phyloP scores from a whole-genome alignment of 2,329 filamentous ascomycete genomes.

The Cladorrhinum sp. region DNA sequence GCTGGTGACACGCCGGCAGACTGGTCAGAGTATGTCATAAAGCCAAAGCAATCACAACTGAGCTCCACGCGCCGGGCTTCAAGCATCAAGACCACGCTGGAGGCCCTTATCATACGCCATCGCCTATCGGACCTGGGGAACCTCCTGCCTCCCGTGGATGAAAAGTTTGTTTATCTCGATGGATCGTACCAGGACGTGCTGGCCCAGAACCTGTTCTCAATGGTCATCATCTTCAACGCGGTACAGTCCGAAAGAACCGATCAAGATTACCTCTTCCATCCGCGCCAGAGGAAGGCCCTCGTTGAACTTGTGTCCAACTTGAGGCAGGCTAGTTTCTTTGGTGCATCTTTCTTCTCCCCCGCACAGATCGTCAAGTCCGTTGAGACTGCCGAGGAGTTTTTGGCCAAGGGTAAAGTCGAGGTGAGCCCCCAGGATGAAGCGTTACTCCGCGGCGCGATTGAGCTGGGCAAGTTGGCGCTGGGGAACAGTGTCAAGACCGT shows the following conservation, averaged over 20 bases:
- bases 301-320: constrained; percentile 72
- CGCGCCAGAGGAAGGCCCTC: constrained; percentile 64
- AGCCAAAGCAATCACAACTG: constrained; percentile 48
- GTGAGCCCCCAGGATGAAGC: constrained; percentile 60
- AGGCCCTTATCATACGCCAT: constrained; percentile 79
- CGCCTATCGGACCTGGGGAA: constrained; percentile 65
- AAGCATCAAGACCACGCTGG: constrained; percentile 67
- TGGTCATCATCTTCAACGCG: constrained; percentile 80
- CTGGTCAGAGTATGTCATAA: constrained; percentile 72
- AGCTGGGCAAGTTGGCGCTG: constrained; percentile 58
- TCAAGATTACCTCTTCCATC: constrained; percentile 85
- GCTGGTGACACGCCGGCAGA: constrained; percentile 57
- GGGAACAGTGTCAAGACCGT: constrained; percentile 61
- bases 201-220: constrained; percentile 78
- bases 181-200: constrained; percentile 83
- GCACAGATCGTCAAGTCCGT: constrained; percentile 62
- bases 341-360: constrained; percentile 69
- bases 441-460: constrained; percentile 63
- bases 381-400: constrained; percentile 64
- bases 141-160: constrained; percentile 68
- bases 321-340: constrained; percentile 80
- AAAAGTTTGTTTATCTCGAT: constrained; percentile 69
- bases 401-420: constrained; percentile 57
- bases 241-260: constrained; percentile 84
- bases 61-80: constrained; percentile 53